Conservation (phyloP, 164 flowering plant genomes). For the Aristolochia californica region DNA sequence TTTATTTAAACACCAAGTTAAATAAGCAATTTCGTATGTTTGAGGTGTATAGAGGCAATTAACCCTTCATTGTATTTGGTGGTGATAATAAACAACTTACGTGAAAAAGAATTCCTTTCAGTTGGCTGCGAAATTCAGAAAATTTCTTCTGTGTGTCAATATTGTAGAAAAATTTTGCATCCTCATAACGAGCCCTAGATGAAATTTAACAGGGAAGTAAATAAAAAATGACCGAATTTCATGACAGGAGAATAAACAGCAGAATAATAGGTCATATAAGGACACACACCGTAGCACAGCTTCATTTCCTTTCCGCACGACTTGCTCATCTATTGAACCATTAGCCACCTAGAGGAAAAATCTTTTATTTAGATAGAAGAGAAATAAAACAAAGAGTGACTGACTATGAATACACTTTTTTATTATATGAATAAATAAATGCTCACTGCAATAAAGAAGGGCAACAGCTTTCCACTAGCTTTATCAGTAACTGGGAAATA, state of each 20-base stretch:
- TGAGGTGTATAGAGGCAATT: too few relatives aligned
- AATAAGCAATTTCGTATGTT: too few relatives aligned
- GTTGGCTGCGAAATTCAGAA: constrained; percentile 58
- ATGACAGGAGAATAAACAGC: not conserved
- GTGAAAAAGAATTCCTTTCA: constrained; percentile 85
- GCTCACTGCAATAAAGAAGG: constrained; percentile 87
- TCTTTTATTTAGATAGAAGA: not conserved
- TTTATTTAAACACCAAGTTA: too few relatives aligned
- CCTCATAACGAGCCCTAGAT: constrained; percentile 95
- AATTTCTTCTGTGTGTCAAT: constrained; percentile 60
- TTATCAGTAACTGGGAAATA: constrained; percentile 67
- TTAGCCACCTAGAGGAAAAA: constrained; percentile 62
- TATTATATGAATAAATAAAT: not conserved
- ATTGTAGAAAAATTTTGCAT: constrained; percentile 96
- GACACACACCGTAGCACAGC: constrained; percentile 75
- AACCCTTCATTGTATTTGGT: too few relatives aligned
- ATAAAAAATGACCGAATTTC: not conserved
- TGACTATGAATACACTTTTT: not conserved
- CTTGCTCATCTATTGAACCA: constrained; percentile 62
- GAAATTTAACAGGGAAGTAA: not conserved
- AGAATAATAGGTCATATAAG: too few relatives aligned
- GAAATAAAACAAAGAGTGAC: not conserved
- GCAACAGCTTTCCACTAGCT: constrained; percentile 46
- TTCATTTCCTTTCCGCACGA: constrained; percentile 89
- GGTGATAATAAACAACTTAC: constrained; percentile 37